Evolutionary conservation across 768 basidiomycete genomes (phyloP), one percentile per base, ranked within the genome.

Genomic region (Kwoniella sp.): DNA sequence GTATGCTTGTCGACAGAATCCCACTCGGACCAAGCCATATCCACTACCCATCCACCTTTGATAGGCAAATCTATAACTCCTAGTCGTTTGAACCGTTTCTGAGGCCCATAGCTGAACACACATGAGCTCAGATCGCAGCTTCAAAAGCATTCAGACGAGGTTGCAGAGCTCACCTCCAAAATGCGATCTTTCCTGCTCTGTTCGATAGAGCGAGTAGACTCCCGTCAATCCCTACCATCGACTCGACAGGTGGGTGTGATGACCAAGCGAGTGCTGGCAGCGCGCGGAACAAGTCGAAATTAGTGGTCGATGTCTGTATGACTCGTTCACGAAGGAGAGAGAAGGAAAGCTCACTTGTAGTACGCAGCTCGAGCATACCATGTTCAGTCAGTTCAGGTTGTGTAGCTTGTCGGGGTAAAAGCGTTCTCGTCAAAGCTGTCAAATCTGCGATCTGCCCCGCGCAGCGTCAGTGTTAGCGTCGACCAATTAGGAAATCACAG

Each of bases 1-100:
- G 52, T 63, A 2, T 46, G 12, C 5, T 70, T 56, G 25, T 63
- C 60, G 1, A 54, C 36, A 9, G 22, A 8, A 1, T 21, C 37
- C 74, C 74, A 76, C 7, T 51, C 19, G 5, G 69, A 71, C 74
- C 74, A 76, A 12, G 68, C 65, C 62, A 76, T 60, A 30, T 61
- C 50, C 2, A 29, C 29, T 10, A 71, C 54, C 69, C 69, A 70
- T 8, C 62, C 63, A 1, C 50, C 59, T 2, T 22, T 19, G 15
- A 70, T 30, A 6, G 24, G 13, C 21, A 55, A 15, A n/a, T 61
- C 25, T 5, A 46, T 30, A 8, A 22, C 25, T 17, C 21, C 40
- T 1, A 55, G 29, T 24, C 65, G 47, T 4, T 36, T 24, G 37
- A 73, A 71, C 8, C 53, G 47, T 40, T 67, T 62, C 29, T 68